These are phyloP conservation scores for Colletotrichum sp. DNA, from an alignment of 2,329 filamentous ascomycete species.

Conservation along the genomic window DNA sequence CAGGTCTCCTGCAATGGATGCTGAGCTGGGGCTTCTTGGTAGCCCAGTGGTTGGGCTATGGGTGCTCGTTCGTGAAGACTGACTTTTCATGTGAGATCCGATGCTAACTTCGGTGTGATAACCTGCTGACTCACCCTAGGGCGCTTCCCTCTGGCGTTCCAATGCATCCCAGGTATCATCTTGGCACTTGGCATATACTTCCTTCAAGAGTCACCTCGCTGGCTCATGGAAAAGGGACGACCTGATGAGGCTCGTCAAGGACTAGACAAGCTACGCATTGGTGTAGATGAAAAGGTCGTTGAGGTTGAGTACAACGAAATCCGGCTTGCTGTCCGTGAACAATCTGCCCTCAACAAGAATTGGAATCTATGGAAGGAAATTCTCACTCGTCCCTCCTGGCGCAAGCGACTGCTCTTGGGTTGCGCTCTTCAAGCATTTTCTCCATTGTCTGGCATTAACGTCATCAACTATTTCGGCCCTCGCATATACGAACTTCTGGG, in stretches of 20 bases:
- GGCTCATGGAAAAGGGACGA: slow-evolving; percentile 39
- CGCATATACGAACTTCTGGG: slow-evolving; percentile 49
- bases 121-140: slow-evolving; percentile 19
- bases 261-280: slow-evolving; percentile 36
- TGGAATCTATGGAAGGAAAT: slow-evolving; percentile 44
- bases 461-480: slow-evolving; percentile 41
- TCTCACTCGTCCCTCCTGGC: slow-evolving; percentile 47
- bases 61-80: slow-evolving; percentile 29
- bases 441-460: slow-evolving; percentile 41
- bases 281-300: slow-evolving; percentile 34
- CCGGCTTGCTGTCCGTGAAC: slow-evolving; percentile 34
- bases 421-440: slow-evolving; percentile 55
- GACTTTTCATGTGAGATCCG: slow-evolving; percentile 32
- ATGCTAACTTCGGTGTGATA: neutral
- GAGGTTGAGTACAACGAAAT: slow-evolving; percentile 47
- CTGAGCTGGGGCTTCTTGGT: slow-evolving; percentile 46
- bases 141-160: slow-evolving; percentile 37
- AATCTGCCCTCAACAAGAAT: slow-evolving; percentile 34
- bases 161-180: slow-evolving; percentile 29
- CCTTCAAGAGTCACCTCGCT: slow-evolving; percentile 28
- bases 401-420: slow-evolving; percentile 49
- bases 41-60: slow-evolving; percentile 39
- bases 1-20: slow-evolving; percentile 49
- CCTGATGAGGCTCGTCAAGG: slow-evolving; percentile 36
- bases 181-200: slow-evolving; percentile 29